Evolutionary conservation across 768 basidiomycete genomes (phyloP).

Genomic region (Tulasnella sp.): DNA sequence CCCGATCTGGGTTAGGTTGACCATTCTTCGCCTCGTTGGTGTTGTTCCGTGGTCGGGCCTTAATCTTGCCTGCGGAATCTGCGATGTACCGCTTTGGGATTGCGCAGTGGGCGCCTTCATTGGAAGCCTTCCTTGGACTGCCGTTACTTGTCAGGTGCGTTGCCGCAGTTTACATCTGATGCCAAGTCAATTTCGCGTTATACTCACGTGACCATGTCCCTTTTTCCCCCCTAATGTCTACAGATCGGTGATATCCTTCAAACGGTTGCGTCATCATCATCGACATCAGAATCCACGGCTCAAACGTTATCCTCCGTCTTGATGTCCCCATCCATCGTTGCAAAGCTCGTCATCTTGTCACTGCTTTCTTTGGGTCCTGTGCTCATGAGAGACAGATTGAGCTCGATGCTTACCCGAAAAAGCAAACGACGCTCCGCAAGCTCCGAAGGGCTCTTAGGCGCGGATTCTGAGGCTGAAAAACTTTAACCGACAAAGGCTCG

Average conservation of each 20-base stretch:
- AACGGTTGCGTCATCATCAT: conserved; percentile 36
- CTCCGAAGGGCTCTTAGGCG: conserved; percentile 24
- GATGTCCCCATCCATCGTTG: conserved; percentile 65
- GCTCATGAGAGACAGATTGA: conserved; percentile 54
- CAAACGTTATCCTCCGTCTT: conserved; percentile 79
- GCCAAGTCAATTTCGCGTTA: not conserved
- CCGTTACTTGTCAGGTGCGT: conserved; percentile 76
- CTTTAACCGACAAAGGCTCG: too few species aligned
- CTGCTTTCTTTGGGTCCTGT: conserved; percentile 80
- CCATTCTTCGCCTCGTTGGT: conserved; percentile 78
- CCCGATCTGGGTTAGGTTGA: conserved; percentile 67
- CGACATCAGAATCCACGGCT: conserved; percentile 33
- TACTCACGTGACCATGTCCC: not conserved
- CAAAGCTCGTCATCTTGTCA: conserved; percentile 73
- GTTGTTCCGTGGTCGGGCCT: conserved; percentile 96
- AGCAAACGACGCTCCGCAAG: conserved; percentile 25
- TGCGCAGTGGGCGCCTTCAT: conserved; percentile 75
- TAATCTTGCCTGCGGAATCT: conserved; percentile 91
- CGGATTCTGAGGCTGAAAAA: conserved; percentile 22
- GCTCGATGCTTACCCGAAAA: conserved; percentile 37
- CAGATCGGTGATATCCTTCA: conserved; percentile 82
- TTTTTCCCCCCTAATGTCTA: conserved; percentile 6
- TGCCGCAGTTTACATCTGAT: not conserved
- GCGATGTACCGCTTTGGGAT: conserved; percentile 60
- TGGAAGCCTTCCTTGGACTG: conserved; percentile 77